Evolutionary conservation across 768 basidiomycete genomes (phyloP), one percentile per base, ranked within the genome.

Genomic region (Rhodotorula graminis): DNA sequence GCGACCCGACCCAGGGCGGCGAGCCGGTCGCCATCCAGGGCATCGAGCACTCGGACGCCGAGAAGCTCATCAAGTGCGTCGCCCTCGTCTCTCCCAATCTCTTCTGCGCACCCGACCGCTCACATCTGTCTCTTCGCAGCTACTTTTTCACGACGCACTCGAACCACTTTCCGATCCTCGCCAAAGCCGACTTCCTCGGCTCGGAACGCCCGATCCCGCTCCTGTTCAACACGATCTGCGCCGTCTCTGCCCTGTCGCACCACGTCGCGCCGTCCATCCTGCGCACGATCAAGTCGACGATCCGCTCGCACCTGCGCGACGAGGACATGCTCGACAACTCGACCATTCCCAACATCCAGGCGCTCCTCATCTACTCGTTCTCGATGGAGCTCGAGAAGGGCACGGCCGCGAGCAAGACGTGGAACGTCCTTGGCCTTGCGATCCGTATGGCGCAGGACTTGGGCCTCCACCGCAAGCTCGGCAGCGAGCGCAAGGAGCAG

Each of bases 191-290:
- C 80, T 97, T 99, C 79, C 83, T 96, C 72, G 85, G 88, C 62
- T 85, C 87, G 31, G 87, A 87, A 23, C 90, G 53, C 0, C 86
- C 92, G 6, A 88, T 90, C 9, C 83, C 84, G 2, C 84, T 99
- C 33, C 82, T 98, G 69, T 85, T 98, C 31, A 97, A 97, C 81
- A 89, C 92, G 50, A 93, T 98, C 82, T 97, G 93, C 81, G 88
- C 93, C 44, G 88, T 97, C 55, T 91, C 94, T 29, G 88, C 92
- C 44, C 81, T 82, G n/a, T 86, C 90, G 65, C 86, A 94, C 61
- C 88, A 91, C 71, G 88, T 91, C 10, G 89, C 93, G 6, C 88
- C 91, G 76, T 83, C 85, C 64, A 85, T 94, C n/a, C 96, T 98
- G 77, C 90, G 95, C 77, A 88, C 89, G 4, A 88, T 99, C 68